These are phyloP conservation scores for Strobilomyces confusus DNA, from an alignment of 768 basidiomycete genomes.

Conservation along the genomic window DNA sequence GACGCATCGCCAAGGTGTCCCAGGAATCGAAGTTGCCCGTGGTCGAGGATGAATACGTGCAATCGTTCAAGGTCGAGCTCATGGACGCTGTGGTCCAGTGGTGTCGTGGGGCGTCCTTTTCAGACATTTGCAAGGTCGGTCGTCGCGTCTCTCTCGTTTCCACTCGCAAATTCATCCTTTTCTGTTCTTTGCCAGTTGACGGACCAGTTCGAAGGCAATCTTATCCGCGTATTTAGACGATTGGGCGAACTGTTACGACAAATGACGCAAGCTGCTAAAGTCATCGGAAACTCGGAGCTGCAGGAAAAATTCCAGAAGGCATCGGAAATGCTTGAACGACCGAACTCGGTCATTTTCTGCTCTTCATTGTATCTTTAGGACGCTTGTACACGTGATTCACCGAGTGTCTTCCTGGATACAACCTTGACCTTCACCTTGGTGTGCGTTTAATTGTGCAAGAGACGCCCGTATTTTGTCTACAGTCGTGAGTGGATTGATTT, in stretches of 20 bases:
- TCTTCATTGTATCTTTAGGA: slow-evolving; percentile 76
- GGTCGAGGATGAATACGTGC: slow-evolving; percentile 92
- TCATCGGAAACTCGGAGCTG: slow-evolving; percentile 92
- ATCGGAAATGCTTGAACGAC: slow-evolving; percentile 89
- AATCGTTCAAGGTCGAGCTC: slow-evolving; percentile 95
- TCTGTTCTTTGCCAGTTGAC: slow-evolving; percentile 56
- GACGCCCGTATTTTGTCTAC: too few species aligned
- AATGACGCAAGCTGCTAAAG: slow-evolving; percentile 93
- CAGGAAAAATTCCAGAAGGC: slow-evolving; percentile 92
- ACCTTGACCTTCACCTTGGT: too few species aligned
- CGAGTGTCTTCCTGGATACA: too few species aligned
- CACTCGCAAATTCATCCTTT: background rate
- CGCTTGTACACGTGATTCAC: background rate
- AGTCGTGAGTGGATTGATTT: too few species aligned
- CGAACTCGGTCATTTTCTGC: slow-evolving; percentile 91
- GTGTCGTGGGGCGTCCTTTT: slow-evolving; percentile 97
- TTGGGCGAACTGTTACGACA: slow-evolving; percentile 92
- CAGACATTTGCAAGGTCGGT: slow-evolving; percentile 89
- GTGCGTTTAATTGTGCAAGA: too few species aligned
- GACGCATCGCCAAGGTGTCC: slow-evolving; percentile 95
- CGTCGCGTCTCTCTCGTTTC: background rate
- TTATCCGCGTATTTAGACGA: slow-evolving; percentile 94
- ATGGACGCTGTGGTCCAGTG: slow-evolving; percentile 98
- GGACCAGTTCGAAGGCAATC: slow-evolving; percentile 93
- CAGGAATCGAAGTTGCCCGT: slow-evolving; percentile 88